Percentiles rank a stretch among this genome's conserved stretches.
These are phyloP conservation scores for Phaeophleospora eucalypticola DNA, from an alignment of 2,329 filamentous ascomycete species.

Conservation along the genomic window DNA sequence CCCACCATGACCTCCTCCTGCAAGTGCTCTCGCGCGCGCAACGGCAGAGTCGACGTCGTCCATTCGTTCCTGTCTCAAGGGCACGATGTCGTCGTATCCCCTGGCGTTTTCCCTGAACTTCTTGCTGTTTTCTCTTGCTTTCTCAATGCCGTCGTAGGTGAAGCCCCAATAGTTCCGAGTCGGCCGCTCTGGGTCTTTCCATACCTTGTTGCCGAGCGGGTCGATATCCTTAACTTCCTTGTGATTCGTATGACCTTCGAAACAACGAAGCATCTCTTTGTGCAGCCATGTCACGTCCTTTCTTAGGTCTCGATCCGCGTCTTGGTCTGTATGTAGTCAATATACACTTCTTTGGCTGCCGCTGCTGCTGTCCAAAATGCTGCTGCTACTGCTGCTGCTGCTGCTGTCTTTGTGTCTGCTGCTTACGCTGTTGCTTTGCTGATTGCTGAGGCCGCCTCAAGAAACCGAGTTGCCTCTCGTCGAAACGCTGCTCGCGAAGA, in stretches of 20 bases:
- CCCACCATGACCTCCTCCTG: constrained; percentile 8
- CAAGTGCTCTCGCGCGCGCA: constrained; percentile 20
- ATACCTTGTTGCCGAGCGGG: constrained; percentile 30
- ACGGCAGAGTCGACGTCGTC: constrained; percentile 18
- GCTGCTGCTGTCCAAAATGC: too few species aligned
- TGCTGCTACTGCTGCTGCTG: too few species aligned
- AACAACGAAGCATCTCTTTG: constrained; percentile 23
- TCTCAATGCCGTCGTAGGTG: constrained; percentile 22
- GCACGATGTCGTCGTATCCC: constrained; percentile 22
- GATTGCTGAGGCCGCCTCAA: too few species aligned
- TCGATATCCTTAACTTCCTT: constrained; percentile 31
- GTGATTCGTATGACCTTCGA: constrained; percentile 26
- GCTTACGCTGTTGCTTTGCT: too few species aligned
- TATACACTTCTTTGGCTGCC: too few species aligned
- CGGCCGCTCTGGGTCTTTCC: constrained; percentile 27
- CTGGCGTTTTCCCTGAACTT: constrained; percentile 13
- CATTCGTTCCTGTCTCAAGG: constrained; percentile 2
- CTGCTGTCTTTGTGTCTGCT: too few species aligned
- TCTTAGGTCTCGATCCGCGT: constrained; percentile 18
- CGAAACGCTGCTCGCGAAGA: too few species aligned
- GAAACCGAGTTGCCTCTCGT: too few species aligned
- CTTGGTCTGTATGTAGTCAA: too few species aligned
- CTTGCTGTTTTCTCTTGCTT: constrained; percentile 19
- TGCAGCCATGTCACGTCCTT: constrained; percentile 23
- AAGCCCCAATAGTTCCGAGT: constrained; percentile 33